Percentiles rank a stretch among this genome's conserved stretches.
phyloP scores from a whole-genome alignment of 73 alveolate species.

The Tetrahymena thermophila region DNA sequence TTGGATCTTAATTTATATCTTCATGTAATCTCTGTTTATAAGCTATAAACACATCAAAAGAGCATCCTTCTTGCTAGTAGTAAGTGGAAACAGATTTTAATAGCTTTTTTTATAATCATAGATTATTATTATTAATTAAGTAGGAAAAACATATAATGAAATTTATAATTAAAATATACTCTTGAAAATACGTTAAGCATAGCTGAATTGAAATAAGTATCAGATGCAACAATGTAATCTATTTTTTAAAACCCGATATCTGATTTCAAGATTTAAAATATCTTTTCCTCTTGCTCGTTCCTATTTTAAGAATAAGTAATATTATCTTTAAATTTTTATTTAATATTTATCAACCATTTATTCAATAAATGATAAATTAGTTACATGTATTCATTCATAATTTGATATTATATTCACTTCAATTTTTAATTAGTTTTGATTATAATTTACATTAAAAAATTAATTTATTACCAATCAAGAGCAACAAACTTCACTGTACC shows the following conservation, averaged over 20 bases:
- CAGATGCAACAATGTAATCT: neutral
- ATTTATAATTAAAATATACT: neutral
- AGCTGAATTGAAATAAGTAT: neutral
- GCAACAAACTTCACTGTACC: neutral
- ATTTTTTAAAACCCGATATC: neutral
- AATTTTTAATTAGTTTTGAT: neutral
- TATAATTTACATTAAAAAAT: neutral
- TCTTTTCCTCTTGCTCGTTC: neutral
- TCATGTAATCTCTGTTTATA: neutral
- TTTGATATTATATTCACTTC: neutral
- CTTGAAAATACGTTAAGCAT: neutral
- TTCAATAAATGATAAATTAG: no score
- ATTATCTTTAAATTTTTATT: no score
- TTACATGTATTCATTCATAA: neutral
- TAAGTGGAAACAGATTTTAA: neutral
- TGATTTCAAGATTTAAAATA: neutral
- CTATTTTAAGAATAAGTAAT: neutral
- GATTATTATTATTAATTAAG: neutral
- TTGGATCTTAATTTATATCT: neutral
- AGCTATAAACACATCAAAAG: neutral
- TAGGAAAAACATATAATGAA: no score
- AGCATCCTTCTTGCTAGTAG: neutral
- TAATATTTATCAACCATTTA: no score
- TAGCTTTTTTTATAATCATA: neutral
- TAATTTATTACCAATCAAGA: neutral